phyloP scores from a whole-genome alignment of 768 basidiomycete genomes.

The Tricholoma furcatifolium region DNA sequence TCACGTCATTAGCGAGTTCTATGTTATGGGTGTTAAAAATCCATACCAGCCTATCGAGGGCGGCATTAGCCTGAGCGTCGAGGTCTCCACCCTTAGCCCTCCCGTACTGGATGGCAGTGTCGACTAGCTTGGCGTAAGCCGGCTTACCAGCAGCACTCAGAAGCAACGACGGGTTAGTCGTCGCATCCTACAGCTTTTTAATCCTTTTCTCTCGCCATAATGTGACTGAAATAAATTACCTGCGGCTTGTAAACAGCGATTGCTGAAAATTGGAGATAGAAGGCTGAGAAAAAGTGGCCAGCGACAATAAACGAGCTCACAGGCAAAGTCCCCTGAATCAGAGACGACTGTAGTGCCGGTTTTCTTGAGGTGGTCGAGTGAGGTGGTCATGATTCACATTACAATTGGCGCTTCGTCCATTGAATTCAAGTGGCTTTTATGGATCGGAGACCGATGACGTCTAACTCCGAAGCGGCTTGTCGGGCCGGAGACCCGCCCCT shows the following conservation, averaged over 20 bases:
- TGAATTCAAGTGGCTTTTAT: no score
- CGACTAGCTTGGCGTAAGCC: slow-evolving; percentile 79
- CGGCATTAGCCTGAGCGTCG: slow-evolving; percentile 74
- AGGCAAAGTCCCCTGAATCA: slow-evolving; percentile 96
- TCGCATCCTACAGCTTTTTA: slow-evolving; percentile 72
- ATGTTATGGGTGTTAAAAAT: neutral
- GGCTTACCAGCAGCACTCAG: slow-evolving; percentile 91
- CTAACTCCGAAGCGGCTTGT: no score
- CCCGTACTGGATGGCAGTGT: slow-evolving; percentile 68
- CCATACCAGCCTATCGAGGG: slow-evolving; percentile 86
- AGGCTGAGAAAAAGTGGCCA: slow-evolving; percentile 14
- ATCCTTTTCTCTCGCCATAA: neutral
- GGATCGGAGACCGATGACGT: no score
- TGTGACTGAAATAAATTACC: slow-evolving; percentile 31
- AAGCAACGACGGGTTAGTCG: slow-evolving; percentile 96
- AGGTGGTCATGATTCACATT: slow-evolving; percentile 63
- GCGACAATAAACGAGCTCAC: slow-evolving; percentile 35
- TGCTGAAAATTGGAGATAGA: slow-evolving; percentile 41
- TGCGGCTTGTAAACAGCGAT: slow-evolving; percentile 98
- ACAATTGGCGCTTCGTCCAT: neutral
- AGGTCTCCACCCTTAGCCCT: slow-evolving; percentile 80
- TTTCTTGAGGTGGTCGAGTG: slow-evolving; percentile 82
- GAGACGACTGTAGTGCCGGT: slow-evolving; percentile 96
- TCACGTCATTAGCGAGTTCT: neutral
- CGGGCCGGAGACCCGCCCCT: no score